Evolutionary conservation across 2,329 filamentous ascomycete species (phyloP).

Genomic region (Botryosphaeria dothidea): DNA sequence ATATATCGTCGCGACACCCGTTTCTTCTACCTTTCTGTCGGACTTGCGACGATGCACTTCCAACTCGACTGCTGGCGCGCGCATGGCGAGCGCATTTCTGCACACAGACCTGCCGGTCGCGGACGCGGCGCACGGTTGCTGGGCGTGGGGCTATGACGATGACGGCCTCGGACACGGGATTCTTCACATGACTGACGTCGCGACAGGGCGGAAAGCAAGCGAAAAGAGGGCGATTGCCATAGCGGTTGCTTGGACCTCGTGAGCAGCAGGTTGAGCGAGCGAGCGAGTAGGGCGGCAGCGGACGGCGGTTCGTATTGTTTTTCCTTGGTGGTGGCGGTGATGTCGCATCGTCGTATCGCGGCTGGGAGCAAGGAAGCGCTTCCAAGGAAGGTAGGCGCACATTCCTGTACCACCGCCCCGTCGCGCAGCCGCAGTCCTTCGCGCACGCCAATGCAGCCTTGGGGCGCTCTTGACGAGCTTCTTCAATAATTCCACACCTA

Average conservation of each 20-base stretch:
- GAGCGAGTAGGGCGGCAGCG: not conserved
- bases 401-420: not conserved
- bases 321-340: slow-evolving; percentile 1
- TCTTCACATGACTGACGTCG: not conserved
- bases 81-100: not conserved
- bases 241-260: not conserved
- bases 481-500: not conserved
- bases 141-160: not conserved
- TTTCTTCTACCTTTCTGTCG: not conserved
- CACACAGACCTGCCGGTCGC: not conserved
- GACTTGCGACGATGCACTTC: not conserved
- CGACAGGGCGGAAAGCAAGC: not conserved
- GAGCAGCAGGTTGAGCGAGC: not conserved
- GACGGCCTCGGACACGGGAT: not conserved
- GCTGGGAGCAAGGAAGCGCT: not conserved
- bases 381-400: not conserved
- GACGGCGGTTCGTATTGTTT: slow-evolving; percentile 5
- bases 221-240: not conserved
- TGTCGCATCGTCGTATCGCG: not conserved
- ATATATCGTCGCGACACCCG: not conserved
- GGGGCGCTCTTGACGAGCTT: not conserved
- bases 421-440: not conserved
- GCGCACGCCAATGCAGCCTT: not conserved
- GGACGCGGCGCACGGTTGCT: not conserved
- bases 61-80: not conserved